A percentile compares a stretch with the other conserved stretches of the same genome.
Conservation (phyloP, 495 filamentous ascomycete species). For the Penicillium lividum region DNA sequence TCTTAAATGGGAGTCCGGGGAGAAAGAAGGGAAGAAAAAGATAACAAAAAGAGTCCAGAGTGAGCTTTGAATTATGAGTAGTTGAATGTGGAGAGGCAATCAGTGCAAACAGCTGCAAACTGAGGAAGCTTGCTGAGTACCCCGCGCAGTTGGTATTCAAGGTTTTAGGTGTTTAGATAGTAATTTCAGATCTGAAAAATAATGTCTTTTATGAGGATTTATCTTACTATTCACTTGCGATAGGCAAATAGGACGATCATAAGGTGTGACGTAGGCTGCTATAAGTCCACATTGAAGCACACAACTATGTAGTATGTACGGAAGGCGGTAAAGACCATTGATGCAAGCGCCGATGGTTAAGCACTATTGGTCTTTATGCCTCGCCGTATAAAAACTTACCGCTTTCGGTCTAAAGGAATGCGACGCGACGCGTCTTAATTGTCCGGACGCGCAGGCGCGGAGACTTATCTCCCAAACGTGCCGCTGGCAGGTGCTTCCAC, state of each 20-base stretch:
- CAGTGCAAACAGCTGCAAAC: conserved; percentile 46
- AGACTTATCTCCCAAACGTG: conserved; percentile 4
- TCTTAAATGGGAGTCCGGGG: conserved; percentile 40
- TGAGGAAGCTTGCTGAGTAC: conserved; percentile 1
- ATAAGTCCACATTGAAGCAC: no score
- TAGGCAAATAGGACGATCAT: not conserved
- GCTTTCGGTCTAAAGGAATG: conserved; percentile 14
- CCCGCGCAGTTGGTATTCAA: conserved; percentile 1
- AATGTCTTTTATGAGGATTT: not conserved
- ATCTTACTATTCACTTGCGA: not conserved
- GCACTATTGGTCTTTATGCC: conserved; percentile 5
- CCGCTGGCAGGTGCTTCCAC: conserved; percentile 15
- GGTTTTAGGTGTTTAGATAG: not conserved
- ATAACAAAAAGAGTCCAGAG: not conserved
- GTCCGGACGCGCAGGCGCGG: conserved; percentile 4
- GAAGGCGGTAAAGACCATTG: not conserved
- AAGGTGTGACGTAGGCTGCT: not conserved
- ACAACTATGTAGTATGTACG: not conserved
- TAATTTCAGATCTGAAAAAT: not conserved
- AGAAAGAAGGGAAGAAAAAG: conserved; percentile 15
- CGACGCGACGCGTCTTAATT: conserved; percentile 22
- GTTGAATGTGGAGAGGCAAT: conserved; percentile 20
- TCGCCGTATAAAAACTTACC: conserved; percentile 15
- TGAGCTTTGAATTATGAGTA: not conserved
- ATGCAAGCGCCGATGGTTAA: not conserved